Percentiles rank a stretch among this genome's conserved stretches.
Conservation (phyloP, 164 flowering plant genomes). For the Annona cherimola region DNA sequence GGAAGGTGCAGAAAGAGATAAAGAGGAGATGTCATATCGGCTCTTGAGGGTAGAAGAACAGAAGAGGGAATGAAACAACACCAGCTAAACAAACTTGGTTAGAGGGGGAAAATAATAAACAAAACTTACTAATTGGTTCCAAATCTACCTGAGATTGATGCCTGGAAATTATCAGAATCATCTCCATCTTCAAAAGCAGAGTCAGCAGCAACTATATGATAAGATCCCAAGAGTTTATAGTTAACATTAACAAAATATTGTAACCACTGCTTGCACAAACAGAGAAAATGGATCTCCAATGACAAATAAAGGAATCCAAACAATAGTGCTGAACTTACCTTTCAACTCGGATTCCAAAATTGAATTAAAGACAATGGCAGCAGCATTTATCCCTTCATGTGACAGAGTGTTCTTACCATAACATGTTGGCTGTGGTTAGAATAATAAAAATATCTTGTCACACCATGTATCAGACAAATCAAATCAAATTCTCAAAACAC, state of each 20-base stretch:
- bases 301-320: neutral
- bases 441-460: neutral
- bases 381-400: conserved; percentile 59
- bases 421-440: conserved; percentile 44
- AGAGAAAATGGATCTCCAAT: neutral
- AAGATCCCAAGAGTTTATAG: conserved; percentile 10
- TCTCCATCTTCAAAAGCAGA: conserved; percentile 66
- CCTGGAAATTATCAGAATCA: conserved; percentile 52
- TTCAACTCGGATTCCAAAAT: conserved; percentile 81
- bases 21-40: neutral
- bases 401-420: conserved; percentile 43
- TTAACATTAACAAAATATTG: neutral
- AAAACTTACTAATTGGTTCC: neutral
- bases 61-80: neutral
- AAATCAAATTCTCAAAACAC: too few relatives aligned
- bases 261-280: neutral
- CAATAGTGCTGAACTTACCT: conserved; percentile 32
- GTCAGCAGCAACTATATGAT: conserved; percentile 62
- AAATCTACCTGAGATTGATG: conserved; percentile 68
- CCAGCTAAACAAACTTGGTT: neutral
- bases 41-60: neutral
- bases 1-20: conserved; percentile 17
- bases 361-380: conserved; percentile 57
- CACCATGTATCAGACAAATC: neutral
- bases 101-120: neutral